Percentiles rank a stretch among this genome's conserved stretches.
These are phyloP conservation scores for Ceratobasidium sp. DNA, from an alignment of 1,284 basidiomycete species.

Conservation along the genomic window DNA sequence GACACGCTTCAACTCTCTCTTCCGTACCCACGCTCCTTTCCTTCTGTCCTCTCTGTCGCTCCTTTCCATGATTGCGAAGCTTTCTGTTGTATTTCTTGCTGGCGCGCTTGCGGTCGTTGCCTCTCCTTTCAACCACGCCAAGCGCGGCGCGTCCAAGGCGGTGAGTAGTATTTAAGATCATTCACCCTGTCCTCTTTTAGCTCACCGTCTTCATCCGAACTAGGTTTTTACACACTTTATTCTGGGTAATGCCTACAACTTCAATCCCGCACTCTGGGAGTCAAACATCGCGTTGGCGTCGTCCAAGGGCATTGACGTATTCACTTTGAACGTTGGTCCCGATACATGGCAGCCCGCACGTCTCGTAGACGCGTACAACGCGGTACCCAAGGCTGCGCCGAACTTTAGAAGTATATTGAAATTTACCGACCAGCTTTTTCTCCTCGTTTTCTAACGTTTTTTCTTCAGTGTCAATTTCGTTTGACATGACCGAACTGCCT, in stretches of 20 bases:
- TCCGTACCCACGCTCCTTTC: background rate
- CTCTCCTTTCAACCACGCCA: background rate
- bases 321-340: conserved; percentile 61
- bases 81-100: background rate
- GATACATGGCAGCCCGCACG: conserved; percentile 58
- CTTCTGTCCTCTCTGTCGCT: background rate
- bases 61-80: conserved; percentile 1
- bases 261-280: conserved; percentile 56
- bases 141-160: conserved; percentile 10
- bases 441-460: conserved; percentile 52
- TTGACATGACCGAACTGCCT: conserved; percentile 41
- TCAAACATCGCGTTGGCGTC: conserved; percentile 58
- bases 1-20: too few species aligned
- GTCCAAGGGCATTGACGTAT: conserved; percentile 61
- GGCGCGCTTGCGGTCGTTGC: background rate
- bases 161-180: too few species aligned
- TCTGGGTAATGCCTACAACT: conserved; percentile 54
- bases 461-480: conserved; percentile 31
- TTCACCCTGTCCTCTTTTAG: too few species aligned
- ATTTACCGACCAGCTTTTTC: conserved; percentile 52
- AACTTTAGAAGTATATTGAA: conserved; percentile 58
- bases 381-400: conserved; percentile 54
- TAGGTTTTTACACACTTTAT: too few species aligned
- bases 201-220: too few species aligned
- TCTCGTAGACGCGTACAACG: conserved; percentile 57